These are phyloP conservation scores for Neonectria sp. DNA, from an alignment of 2,329 filamentous ascomycete species.

Conservation along the genomic window DNA sequence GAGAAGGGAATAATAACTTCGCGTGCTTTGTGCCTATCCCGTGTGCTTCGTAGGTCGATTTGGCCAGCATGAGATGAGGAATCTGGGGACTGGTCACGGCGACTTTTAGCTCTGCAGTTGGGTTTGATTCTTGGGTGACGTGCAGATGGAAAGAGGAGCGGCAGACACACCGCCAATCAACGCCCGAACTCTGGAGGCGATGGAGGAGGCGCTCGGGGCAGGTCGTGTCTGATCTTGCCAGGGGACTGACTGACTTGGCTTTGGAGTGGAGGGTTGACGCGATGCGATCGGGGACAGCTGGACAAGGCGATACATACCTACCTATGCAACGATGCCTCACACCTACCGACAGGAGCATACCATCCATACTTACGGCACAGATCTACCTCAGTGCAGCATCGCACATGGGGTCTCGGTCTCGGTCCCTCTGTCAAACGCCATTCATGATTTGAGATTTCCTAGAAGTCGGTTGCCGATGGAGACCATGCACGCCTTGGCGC, in stretches of 20 bases:
- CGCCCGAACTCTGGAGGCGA: conserved; percentile 13
- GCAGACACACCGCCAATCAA: conserved; percentile 42
- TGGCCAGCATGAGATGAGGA: conserved; percentile 3
- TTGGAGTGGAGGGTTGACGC: conserved; percentile 13
- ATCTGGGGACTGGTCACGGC: conserved; percentile 26
- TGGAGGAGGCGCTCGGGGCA: conserved; percentile 45
- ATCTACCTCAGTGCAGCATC: conserved; percentile 7
- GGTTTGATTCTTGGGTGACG: conserved; percentile 27
- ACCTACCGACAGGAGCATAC: neutral
- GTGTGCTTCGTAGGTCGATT: neutral
- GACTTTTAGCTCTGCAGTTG: conserved; percentile 28
- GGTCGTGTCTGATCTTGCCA: conserved; percentile 29
- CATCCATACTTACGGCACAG: neutral
- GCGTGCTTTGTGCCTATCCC: neutral
- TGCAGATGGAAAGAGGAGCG: conserved; percentile 38
- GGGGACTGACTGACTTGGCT: conserved; percentile 26
- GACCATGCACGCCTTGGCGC: conserved; percentile 17
- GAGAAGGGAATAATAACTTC: conserved; percentile 2
- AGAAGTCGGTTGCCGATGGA: conserved; percentile 9
- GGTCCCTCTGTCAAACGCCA: conserved; percentile 12
- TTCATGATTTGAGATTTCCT: conserved; percentile 12
- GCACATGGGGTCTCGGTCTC: conserved; percentile 8
- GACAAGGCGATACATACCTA: neutral
- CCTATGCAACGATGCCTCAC: neutral
- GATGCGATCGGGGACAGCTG: conserved; percentile 12